Evolutionary conservation across 2,329 filamentous ascomycete species (phyloP).

Genomic region (Hirsutella thompsonii): DNA sequence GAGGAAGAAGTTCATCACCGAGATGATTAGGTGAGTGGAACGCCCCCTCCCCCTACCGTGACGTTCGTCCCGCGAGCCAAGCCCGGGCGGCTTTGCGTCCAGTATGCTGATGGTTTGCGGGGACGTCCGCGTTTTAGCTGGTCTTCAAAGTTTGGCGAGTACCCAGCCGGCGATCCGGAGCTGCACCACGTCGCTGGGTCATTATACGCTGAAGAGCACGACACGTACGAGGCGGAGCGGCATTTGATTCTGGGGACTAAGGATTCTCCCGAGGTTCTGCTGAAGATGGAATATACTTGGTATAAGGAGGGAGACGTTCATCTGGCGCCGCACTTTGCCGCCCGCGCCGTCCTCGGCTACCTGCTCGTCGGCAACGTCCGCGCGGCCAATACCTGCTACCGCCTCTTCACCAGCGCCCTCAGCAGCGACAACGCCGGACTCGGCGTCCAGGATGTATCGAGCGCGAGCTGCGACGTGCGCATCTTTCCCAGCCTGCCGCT

Average conservation of each 20-base stretch:
- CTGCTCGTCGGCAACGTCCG: slow-evolving; percentile 82
- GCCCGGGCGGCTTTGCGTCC: slow-evolving; percentile 1
- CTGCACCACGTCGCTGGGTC: slow-evolving; percentile 84
- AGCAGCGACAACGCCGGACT: slow-evolving; percentile 35
- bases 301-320: slow-evolving; percentile 82
- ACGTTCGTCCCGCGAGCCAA: too few relatives aligned
- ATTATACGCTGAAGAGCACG: slow-evolving; percentile 84
- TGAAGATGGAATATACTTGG: slow-evolving; percentile 83
- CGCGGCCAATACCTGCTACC: slow-evolving; percentile 72
- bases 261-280: slow-evolving; percentile 71
- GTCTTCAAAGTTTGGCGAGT: slow-evolving; percentile 76
- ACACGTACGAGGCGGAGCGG: slow-evolving; percentile 84
- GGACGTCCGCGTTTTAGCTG: slow-evolving; percentile 32
- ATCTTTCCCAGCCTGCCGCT: slow-evolving; percentile 88
- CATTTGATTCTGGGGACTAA: slow-evolving; percentile 82
- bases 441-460: slow-evolving; percentile 70
- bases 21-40: slow-evolving; percentile 56
- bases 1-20: slow-evolving; percentile 80
- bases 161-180: slow-evolving; percentile 85
- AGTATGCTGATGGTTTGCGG: not conserved
- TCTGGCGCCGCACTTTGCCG: slow-evolving; percentile 74
- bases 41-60: not conserved
- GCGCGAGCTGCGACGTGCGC: slow-evolving; percentile 56
- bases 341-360: slow-evolving; percentile 80
- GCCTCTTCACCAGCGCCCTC: slow-evolving; percentile 39